Base-by-base conservation (phyloP, 2,329 filamentous ascomycete species). In the Claviceps spartinae region DNA sequence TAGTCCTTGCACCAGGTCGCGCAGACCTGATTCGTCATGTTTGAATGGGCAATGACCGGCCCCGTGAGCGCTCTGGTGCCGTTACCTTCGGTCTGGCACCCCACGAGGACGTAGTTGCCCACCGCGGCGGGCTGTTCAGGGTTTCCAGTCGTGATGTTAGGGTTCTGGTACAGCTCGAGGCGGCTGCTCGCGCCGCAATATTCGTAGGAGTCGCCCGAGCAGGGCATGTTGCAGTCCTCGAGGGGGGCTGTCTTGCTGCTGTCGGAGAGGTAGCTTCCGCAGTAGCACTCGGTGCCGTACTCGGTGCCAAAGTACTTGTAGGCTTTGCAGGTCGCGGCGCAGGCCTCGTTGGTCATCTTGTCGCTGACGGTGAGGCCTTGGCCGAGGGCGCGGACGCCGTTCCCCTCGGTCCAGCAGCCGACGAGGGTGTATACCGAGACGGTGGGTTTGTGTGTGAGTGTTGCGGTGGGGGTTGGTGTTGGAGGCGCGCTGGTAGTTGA, bases 281-380 rank as follows among this genome's bases (percentile, higher is more conserved):
- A 69, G 61, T 68, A 71, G 61, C 69, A 70, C 54, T 71, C 68
- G 43, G 53, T 56, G 50, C 63, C 61, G 55, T 68, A 71, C 57
- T 70, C 66, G 13, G 67, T 66, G 16, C 69, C 69, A 49, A 72
- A 72, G 59, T 69, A 72, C 49, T 62, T 64, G 58, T 63, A 72
- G 6, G 58, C 58, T 6, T 59, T 57, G 54, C 69, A 72, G 57
- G 62, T 63, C 1, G 50, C 55, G 14, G 67, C 65, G 54, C 66
- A 68, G 30, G 55, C 50, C 41, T 64, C 60, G 55, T 67, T 64
- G 49, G 64, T 68, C 64, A 67, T 67, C 54, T 61, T 58, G 11
- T 54, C 47, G 13, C 56, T 56, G 7, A 56, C 26, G 1, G 62
- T 65, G 5, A 57, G 53, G n/a, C 52, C 56, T 37, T 62, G 60